Evolutionary conservation across 441 rosid species (phyloP), one percentile per base, ranked within the genome.

Genomic region (Omphalea diandra): DNA sequence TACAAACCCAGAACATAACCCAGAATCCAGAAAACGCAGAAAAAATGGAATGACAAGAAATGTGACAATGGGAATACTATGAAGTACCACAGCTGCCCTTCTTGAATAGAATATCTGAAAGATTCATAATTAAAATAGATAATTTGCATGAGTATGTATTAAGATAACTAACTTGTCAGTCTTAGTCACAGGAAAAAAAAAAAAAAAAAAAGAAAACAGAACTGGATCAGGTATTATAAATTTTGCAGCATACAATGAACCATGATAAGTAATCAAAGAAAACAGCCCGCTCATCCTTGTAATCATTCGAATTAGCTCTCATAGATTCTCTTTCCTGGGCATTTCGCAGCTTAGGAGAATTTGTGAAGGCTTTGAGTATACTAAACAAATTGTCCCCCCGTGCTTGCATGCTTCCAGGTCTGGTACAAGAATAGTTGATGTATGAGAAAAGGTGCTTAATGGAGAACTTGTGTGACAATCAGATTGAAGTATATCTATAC

Each of bases 391-490:
- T 96, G 17, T 96, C 98, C 79, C 98, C 99, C 40, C 98, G 98
- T 38, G 94, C 98, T 88, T 96, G 99, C 81, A 96, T 82, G 88
- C 97, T 93, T 71, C 99, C 99, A 72, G 99, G 98, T 85, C 99
- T 96, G 88, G 74, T 81, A 79, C n/a, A 71, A 63, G 67, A 70
- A 71, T 61, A 73, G n/a, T 74, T 68, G 60, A 84, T 71, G 63
- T 35, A 73, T 81, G 53, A 82, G 82, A 72, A 44, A 65, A 80
- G 74, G 67, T 73, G 74, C 81, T 77, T 44, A 75, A 81, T 46
- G 49, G 73, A 58, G 40, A 65, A 44, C 55, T 26, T n/a, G 73
- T 33, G 61, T 44, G 68, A 68, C 58, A 63, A 52, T 63, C 68
- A 64, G 65, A 70, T 58, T 49, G 68, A 76, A 83, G 60, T 44